These are phyloP conservation scores for Tolypocladium ovalisporum DNA, from an alignment of 2,329 filamentous ascomycete species.

Conservation along the genomic window DNA sequence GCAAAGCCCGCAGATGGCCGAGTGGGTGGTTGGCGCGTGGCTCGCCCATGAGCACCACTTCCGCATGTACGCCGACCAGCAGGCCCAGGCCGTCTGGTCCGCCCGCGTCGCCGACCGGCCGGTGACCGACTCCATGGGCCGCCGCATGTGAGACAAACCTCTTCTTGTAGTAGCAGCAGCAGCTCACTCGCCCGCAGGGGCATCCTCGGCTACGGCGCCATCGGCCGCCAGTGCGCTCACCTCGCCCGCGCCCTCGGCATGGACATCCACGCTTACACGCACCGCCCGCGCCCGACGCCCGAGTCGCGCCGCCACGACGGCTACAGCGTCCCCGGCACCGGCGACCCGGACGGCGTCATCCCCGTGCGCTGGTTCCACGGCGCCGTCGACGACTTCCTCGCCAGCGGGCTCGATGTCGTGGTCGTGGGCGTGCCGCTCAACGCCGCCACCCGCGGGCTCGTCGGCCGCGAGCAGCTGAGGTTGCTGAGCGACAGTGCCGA, in stretches of 20 bases:
- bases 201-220: slow-evolving; percentile 33
- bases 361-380: slow-evolving; percentile 32
- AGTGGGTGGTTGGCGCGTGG: slow-evolving; percentile 28
- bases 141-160: slow-evolving; percentile 19
- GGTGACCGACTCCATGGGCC: slow-evolving; percentile 19
- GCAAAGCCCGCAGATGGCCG: slow-evolving; percentile 26
- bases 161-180: too few relatives aligned
- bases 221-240: slow-evolving; percentile 30
- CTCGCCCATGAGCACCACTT: slow-evolving; percentile 22
- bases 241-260: slow-evolving; percentile 52
- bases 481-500: slow-evolving; percentile 15
- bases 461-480: slow-evolving; percentile 33
- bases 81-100: slow-evolving; percentile 17
- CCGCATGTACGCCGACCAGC: slow-evolving; percentile 14
- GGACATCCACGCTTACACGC: slow-evolving; percentile 58
- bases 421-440: slow-evolving; percentile 31
- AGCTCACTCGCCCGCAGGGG: slow-evolving; percentile 12
- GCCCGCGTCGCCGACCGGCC: slow-evolving; percentile 5
- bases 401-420: slow-evolving; percentile 30
- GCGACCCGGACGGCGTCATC: slow-evolving; percentile 30
- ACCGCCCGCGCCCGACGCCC: slow-evolving; percentile 44
- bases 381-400: slow-evolving; percentile 29
- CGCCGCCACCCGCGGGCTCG: slow-evolving; percentile 21
- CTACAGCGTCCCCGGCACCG: slow-evolving; percentile 55
- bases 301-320: slow-evolving; percentile 46